Base-by-base conservation (phyloP, 352 stramenopile species). In the Pythium scleroteichum region DNA sequence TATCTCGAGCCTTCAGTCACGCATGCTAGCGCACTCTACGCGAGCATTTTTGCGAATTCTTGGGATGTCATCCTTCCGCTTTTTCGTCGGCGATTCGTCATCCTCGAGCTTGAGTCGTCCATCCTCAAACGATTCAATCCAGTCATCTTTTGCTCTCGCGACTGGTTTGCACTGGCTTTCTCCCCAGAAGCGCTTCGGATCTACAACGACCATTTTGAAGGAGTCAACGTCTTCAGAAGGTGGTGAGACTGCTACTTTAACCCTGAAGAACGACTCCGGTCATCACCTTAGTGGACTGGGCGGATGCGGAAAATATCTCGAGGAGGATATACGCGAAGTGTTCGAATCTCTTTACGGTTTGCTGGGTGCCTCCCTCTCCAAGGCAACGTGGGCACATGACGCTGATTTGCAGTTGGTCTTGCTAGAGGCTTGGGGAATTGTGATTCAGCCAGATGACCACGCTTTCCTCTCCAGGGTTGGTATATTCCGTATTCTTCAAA, bases 401-500 rank as follows among this genome's bases (percentile, higher is more conserved):
- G 62, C 66, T 5, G 89, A 95, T 49, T 62, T 95, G 23, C 87
- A 97, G 64, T 60, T 96, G 16, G 82, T 89, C 33, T 78, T 93
- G 49, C 64, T 96, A 35, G 62, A 94, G 59, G 76, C 82, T 16
- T 97, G 88, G 88, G 87, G 86, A 7, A 89, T 95, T 24, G 80
- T 93, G n/a, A 94, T 97, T 40, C 74, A 82, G 38, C 85, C 85
- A 13, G 87, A 96, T 44, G 88, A 97, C 54, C 88, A 97, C 62
- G 83, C 88, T 2, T 97, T 97, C 53, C 73, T 97, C 20, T 97
- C 88, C 22, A 84, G 88, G 39, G 84, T 96, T 35, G 85, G 87
- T 1, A 88, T 97, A 64, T 97, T 97, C 61, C 75, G 88, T 33
- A 86, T 96, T 32, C 66, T 97, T 16, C 88, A 97, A 63, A 95